Conservation (phyloP, 257 asterid genomes). For the Primulina eburnea region DNA sequence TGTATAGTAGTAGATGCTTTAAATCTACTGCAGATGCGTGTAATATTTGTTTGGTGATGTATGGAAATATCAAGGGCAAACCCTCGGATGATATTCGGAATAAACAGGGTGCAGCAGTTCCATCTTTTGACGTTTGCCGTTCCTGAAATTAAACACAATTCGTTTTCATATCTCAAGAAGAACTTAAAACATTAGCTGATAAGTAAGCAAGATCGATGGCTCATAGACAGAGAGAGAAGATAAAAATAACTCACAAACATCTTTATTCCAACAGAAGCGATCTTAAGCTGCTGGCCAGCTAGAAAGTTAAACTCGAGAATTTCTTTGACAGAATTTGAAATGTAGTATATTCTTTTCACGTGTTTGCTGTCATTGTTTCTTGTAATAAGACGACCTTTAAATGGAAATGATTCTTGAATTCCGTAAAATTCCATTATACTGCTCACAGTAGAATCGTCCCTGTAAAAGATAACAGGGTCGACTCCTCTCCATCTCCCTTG, state of each 20-base stretch:
- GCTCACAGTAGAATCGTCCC: conserved; percentile 51
- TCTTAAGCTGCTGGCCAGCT: conserved; percentile 88
- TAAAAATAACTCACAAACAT: conserved; percentile 75
- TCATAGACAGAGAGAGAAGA: conserved; percentile 11
- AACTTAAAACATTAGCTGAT: neutral
- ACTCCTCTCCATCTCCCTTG: conserved; percentile 95
- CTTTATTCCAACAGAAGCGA: conserved; percentile 93
- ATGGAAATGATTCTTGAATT: conserved; percentile 75
- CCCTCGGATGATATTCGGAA: conserved; percentile 99
- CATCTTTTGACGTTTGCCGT: conserved; percentile 87
- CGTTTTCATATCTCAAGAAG: neutral
- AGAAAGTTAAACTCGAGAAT: conserved; percentile 74
- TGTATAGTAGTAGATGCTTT: conserved; percentile 77
- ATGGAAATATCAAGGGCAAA: conserved; percentile 82
- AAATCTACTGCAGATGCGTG: conserved; percentile 70
- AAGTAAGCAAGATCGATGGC: neutral
- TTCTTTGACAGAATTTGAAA: conserved; percentile 77
- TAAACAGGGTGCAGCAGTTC: conserved; percentile 60
- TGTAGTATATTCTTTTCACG: conserved; percentile 81
- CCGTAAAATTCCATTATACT: conserved; percentile 82
- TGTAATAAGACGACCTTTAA: conserved; percentile 78
- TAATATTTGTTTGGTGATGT: conserved; percentile 73
- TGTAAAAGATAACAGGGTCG: conserved; percentile 88
- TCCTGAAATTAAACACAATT: conserved; percentile 50
- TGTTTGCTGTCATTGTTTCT: conserved; percentile 70